Conservation (phyloP, 768 basidiomycete genomes). For the Boletus edulis region DNA sequence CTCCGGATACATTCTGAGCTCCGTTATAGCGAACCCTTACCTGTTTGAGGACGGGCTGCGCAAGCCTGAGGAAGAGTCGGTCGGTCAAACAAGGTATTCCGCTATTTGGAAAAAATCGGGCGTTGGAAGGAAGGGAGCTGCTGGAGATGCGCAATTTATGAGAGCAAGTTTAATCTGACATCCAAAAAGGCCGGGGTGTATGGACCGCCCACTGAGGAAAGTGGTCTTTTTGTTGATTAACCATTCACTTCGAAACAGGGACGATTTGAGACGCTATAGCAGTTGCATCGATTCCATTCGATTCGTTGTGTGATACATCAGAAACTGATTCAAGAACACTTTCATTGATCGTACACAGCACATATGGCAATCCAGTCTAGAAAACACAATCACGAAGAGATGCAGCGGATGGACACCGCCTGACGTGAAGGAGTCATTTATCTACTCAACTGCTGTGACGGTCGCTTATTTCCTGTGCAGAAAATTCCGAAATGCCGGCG, state of each 20-base stretch:
- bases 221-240: constrained; percentile 29
- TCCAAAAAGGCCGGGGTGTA: background rate
- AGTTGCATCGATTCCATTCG: background rate
- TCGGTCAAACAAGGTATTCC: constrained; percentile 32
- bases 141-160: constrained; percentile 22
- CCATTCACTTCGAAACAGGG: background rate
- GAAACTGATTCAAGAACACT: background rate
- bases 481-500: constrained; percentile 37
- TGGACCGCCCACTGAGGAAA: constrained; percentile 10
- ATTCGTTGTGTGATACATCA: constrained; percentile 1
- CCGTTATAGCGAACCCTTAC: constrained; percentile 46
- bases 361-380: background rate
- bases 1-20: constrained; percentile 14
- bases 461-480: constrained; percentile 32
- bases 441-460: constrained; percentile 9
- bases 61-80: constrained; percentile 44
- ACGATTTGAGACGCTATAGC: background rate
- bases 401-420: constrained; percentile 6
- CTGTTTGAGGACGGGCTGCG: constrained; percentile 42
- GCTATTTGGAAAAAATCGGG: constrained; percentile 38
- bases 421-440: background rate
- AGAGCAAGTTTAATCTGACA: background rate
- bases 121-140: constrained; percentile 44
- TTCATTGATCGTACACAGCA: constrained; percentile 11
- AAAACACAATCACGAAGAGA: constrained; percentile 7